phyloP scores from a whole-genome alignment of 2,329 filamentous ascomycete genomes.

The Clarireedia sp. region DNA sequence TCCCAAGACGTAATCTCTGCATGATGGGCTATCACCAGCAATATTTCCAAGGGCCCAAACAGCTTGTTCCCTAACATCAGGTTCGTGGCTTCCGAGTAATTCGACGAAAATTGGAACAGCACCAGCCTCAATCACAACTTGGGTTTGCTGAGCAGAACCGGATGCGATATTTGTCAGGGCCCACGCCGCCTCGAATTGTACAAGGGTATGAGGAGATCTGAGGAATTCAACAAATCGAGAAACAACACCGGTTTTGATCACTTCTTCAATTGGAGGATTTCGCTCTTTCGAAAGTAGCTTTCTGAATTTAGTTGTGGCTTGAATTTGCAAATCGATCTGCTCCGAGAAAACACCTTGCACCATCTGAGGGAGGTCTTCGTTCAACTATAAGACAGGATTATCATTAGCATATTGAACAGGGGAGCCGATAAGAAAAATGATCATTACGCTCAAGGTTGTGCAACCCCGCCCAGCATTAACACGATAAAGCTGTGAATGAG shows the following conservation, averaged over 20 bases:
- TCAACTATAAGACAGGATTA: constrained; percentile 53
- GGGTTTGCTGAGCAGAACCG: constrained; percentile 91
- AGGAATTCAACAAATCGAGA: constrained; percentile 97
- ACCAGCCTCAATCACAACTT: constrained; percentile 96
- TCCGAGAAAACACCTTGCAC: constrained; percentile 97
- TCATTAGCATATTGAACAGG: constrained; percentile 15
- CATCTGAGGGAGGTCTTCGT: constrained; percentile 97
- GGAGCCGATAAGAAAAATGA: constrained; percentile 6
- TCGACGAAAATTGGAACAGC: constrained; percentile 98
- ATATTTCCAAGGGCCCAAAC: constrained; percentile 99
- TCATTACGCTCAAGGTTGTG: constrained; percentile 1
- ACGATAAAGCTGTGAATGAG: constrained; percentile 10
- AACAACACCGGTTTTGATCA: constrained; percentile 98
- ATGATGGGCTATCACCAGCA: constrained; percentile 94
- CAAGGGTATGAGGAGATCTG: constrained; percentile 91
- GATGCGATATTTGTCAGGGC: constrained; percentile 98
- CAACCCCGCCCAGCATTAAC: constrained; percentile 1
- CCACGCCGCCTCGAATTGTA: constrained; percentile 99
- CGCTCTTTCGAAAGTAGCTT: constrained; percentile 98
- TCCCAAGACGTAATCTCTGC: constrained; percentile 91
- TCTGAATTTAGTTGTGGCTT: constrained; percentile 95
- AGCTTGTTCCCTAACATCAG: constrained; percentile 94
- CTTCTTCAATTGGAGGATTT: constrained; percentile 97
- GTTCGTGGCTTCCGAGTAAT: constrained; percentile 88
- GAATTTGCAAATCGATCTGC: constrained; percentile 95